Conservation (phyloP, 495 filamentous ascomycete genomes). For the Penicillium diatomitis region DNA sequence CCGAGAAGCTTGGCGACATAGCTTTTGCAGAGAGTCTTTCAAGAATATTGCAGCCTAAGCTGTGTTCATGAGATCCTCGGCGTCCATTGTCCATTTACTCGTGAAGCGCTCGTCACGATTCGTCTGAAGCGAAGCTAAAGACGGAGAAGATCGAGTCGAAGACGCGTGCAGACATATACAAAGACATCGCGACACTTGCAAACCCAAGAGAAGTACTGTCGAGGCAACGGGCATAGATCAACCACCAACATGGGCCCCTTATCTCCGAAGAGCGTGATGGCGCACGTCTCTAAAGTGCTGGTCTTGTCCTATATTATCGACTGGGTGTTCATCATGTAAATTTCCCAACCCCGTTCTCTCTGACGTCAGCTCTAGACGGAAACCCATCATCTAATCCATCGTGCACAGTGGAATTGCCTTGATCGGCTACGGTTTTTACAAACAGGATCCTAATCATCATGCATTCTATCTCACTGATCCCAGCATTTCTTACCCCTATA, state of each 20-base stretch:
- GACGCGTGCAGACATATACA: too few species aligned
- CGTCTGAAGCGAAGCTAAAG: too few species aligned
- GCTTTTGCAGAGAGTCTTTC: too few species aligned
- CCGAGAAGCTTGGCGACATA: too few species aligned
- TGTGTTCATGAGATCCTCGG: too few species aligned
- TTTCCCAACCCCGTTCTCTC: not conserved
- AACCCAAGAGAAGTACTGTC: too few species aligned
- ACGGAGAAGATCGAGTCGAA: too few species aligned
- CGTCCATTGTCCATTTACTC: too few species aligned
- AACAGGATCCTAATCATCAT: conserved; percentile 29
- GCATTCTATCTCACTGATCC: conserved; percentile 45
- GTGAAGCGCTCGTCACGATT: too few species aligned
- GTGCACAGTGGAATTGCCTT: conserved; percentile 31
- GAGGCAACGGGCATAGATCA: too few species aligned
- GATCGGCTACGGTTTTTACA: conserved; percentile 38
- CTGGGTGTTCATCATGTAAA: conserved; percentile 46
- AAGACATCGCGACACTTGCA: too few species aligned
- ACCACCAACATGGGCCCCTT: not conserved
- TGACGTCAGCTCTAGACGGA: not conserved
- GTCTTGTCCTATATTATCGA: conserved; percentile 44
- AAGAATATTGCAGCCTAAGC: too few species aligned
- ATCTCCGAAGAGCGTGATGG: conserved; percentile 1
- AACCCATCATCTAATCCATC: not conserved
- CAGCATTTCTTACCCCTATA: conserved; percentile 49
- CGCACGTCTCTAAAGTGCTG: conserved; percentile 27